A percentile compares a stretch with the other conserved stretches of the same genome.
phyloP scores from a whole-genome alignment of 2,329 filamentous ascomycete species.

The Phaeophleospora eucalypticola region DNA sequence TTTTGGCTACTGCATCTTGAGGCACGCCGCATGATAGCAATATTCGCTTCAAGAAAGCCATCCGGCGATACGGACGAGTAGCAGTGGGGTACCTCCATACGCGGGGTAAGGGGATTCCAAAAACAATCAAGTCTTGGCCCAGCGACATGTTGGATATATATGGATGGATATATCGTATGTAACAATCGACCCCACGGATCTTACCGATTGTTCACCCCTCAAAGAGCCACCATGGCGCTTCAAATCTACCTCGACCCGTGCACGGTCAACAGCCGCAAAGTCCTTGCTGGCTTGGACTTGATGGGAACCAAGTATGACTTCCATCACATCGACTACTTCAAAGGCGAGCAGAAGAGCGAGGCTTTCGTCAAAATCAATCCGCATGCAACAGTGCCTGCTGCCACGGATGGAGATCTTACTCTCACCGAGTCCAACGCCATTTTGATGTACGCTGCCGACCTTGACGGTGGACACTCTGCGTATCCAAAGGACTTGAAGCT shows the following conservation, averaged over 20 bases:
- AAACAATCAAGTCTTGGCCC: background rate
- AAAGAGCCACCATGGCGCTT: conserved; percentile 23
- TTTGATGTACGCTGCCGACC: conserved; percentile 40
- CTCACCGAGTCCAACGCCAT: conserved; percentile 44
- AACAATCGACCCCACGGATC: no score
- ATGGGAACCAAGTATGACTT: conserved; percentile 36
- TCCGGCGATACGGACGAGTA: background rate
- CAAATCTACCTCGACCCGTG: conserved; percentile 39
- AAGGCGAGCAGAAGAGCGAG: conserved; percentile 37
- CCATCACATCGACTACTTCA: conserved; percentile 39
- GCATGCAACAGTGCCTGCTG: conserved; percentile 38
- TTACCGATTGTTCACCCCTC: no score
- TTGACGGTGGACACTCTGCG: conserved; percentile 25
- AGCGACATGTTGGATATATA: background rate
- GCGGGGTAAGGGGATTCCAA: background rate
- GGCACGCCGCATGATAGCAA: no score
- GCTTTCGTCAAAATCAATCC: conserved; percentile 37
- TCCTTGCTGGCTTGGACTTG: conserved; percentile 39
- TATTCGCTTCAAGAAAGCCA: no score
- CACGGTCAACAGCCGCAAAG: conserved; percentile 42
- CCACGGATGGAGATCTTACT: conserved; percentile 37
- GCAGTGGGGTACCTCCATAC: background rate
- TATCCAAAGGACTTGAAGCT: conserved; percentile 40
- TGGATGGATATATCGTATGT: background rate
- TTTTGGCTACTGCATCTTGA: no score